Base-by-base conservation (phyloP, 352 stramenopile genomes). In the Globisporangium alternatum region DNA sequence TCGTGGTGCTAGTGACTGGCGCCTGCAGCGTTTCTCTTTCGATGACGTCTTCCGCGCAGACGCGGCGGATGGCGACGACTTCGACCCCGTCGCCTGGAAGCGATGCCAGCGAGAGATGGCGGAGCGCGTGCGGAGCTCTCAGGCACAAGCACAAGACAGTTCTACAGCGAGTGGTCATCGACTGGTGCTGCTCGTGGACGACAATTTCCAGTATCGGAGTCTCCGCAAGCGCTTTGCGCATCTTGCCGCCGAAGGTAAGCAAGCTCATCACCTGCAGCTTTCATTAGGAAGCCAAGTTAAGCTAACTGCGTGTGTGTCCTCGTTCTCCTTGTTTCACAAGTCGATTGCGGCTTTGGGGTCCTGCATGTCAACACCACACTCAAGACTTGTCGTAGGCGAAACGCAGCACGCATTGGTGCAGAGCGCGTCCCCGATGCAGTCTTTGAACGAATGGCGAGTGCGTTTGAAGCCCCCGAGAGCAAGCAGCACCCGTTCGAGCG, bases 171-270 rank as follows among this genome's bases (percentile, higher is more conserved):
- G 22, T 44, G 47, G 25, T 25, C 2, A 17, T 45, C 28, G 67
- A 7, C 55, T 83, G 7, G 68, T 91, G 31, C 58, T 93, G 21
- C 62, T 93, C 17, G 68, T 90, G 2, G 84, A 93, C 44, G 84
- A 93, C 58, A 91, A 86, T 54, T 90, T 93, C 51, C 71, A 80
- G 31, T 87, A 82, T 33, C 78, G 75, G 10, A 93, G 83, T 58
- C 75, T 78, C 43, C 81, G 84, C 56, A 93, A 93, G 61, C 80
- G 78, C 21, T 88, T 88, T 64, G 81, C 67, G 51, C 77, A 87
- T 9, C 67, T 91, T 45, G 78, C 80, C 8, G 44, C 58, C 4
- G 56, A 89, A 56, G 44, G 83, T 89, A 48, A n/a, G 19, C 17
- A 21, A 48, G 43, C 43, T 48, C 43, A 5, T 41, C 12, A 9